Evolutionary conservation across 495 filamentous ascomycete species (phyloP).

Genomic region (Letharia columbiana): DNA sequence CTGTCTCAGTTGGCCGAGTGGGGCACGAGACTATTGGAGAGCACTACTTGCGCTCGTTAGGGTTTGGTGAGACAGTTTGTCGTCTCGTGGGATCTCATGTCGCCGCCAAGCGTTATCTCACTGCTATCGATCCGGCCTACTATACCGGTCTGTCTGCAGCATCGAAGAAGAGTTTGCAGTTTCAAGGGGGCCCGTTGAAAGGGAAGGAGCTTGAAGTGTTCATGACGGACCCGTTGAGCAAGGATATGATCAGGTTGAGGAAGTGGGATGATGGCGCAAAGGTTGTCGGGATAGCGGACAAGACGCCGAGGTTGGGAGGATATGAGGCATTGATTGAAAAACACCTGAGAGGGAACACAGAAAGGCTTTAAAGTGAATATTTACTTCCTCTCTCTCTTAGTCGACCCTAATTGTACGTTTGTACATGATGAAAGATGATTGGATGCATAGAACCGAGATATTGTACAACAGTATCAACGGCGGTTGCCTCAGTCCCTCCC

Average conservation of each 20-base stretch:
- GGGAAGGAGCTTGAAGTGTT: background rate
- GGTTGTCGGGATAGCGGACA: constrained; percentile 1
- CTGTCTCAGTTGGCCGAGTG: constrained; percentile 3
- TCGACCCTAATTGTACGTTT: background rate
- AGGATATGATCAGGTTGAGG: constrained; percentile 7
- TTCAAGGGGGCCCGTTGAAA: constrained; percentile 2
- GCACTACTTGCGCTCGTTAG: background rate
- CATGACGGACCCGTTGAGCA: constrained; percentile 2
- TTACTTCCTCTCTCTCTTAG: background rate
- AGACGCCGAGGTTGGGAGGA: background rate
- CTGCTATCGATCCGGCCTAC: constrained; percentile 4
- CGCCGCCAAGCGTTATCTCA: constrained; percentile 5
- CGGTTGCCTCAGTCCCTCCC: no score
- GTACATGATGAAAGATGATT: background rate
- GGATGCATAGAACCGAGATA: no score
- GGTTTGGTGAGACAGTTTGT: background rate
- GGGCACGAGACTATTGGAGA: constrained; percentile 5
- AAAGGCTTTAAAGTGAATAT: background rate
- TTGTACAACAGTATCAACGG: no score
- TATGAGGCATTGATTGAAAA: background rate
- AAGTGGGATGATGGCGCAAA: constrained; percentile 5
- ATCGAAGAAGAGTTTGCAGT: constrained; percentile 7
- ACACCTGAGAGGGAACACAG: background rate
- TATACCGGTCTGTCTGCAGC: background rate
- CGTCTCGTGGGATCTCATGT: constrained; percentile 3